phyloP scores from a whole-genome alignment of 164 flowering plant species.

The Vitis rupestris region DNA sequence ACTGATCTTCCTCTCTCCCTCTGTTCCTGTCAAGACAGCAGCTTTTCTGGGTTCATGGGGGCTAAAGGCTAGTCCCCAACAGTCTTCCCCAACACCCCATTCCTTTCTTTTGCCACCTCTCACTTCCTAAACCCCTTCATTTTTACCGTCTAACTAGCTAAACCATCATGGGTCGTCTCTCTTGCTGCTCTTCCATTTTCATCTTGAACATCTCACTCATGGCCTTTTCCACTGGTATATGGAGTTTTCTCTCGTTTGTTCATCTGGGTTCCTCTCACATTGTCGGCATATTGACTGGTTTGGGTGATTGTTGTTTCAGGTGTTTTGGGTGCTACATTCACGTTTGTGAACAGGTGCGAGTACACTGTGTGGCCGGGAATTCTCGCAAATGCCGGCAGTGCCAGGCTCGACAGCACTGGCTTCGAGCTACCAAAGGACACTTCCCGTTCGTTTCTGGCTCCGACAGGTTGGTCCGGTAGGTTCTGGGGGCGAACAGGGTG shows the following conservation, averaged over 20 bases:
- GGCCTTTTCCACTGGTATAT: neutral
- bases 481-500: conserved; percentile 61
- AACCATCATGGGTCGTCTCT: conserved; percentile 10
- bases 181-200: neutral
- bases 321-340: conserved; percentile 46
- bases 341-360: conserved; percentile 60
- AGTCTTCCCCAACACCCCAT: too few species aligned
- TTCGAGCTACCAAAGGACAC: conserved; percentile 50
- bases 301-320: conserved; percentile 21
- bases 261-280: conserved; percentile 3
- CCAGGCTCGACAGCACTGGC: conserved; percentile 50
- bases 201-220: neutral
- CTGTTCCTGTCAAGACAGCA: too few species aligned
- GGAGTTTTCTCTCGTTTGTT: neutral
- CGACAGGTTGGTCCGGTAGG: conserved; percentile 54
- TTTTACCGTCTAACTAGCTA: neutral
- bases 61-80: too few species aligned
- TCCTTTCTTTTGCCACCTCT: too few species aligned
- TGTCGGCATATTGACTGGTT: neutral
- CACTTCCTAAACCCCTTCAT: too few species aligned
- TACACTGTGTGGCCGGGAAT: conserved; percentile 80
- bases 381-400: conserved; percentile 52
- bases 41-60: too few species aligned
- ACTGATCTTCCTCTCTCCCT: too few species aligned
- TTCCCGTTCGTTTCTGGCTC: conserved; percentile 39